Evolutionary conservation across 129 eudicot species (phyloP), one percentile per base, ranked within the genome.

Genomic region (Saposhnikovia divaricata): DNA sequence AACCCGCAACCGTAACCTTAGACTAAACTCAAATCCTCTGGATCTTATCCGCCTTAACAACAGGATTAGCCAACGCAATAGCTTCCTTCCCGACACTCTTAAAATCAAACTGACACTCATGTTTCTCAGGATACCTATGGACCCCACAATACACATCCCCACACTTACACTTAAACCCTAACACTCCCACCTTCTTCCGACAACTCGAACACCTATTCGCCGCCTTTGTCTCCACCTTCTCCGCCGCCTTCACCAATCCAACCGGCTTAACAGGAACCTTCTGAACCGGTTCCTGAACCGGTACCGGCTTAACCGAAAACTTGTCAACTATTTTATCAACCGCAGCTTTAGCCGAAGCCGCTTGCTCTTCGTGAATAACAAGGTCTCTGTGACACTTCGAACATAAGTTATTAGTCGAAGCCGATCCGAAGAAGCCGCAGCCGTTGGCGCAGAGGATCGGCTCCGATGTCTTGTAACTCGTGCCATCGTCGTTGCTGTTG

Each of bases 401-500:
- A 80, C 98, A 93, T 1, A 93, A 75, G 19, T 89, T 84, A 82
- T 79, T 90, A 43, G 92, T 90, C 27, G 89, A 82, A 61, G 98
- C 82, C 59, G 91, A n/a, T 46, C 96, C 98, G 84, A 88, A 93
- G 75, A 93, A 90, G 37, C 96, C 96, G 85, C 98, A 93, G 15
- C 96, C 93, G 86, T 90, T 93, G 43, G 89, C 91, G 84, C 97
- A 92, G 0, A 65, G 83, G 4, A 66, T 28, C 51, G 90, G 88
- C 84, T 90, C 90, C 9, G 91, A 79, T n/a, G 90, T 87, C 31
- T 87, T 87, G 75, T 77, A 87, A 59, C 86, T 84, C 4, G 93
- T 85, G 8, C 80, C 87, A 77, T 89, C 89, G 91, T 85, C 84
- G 88, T 84, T 87, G 10, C 89, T 89, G 4, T 84, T 89, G 9